Evolutionary conservation across 371 early-diverging fungal species (phyloP).

Genomic region (Blakeslea trispora): DNA sequence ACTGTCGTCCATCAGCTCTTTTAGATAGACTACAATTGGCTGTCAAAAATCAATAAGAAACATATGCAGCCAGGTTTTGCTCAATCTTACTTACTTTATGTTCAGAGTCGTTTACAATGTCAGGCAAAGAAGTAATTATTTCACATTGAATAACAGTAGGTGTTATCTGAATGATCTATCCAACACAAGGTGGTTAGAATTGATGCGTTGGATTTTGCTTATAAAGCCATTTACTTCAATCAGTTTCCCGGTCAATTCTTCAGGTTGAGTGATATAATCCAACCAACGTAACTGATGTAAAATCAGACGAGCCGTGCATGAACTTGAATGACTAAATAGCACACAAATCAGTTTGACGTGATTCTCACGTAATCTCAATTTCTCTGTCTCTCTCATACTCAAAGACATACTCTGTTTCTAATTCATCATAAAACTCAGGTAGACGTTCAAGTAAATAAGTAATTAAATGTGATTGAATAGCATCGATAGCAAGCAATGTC

Average conservation of each 20-base stretch:
- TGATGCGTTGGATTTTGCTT: too few relatives aligned
- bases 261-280: conserved; percentile 73
- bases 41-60: conserved; percentile 8
- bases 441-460: conserved; percentile 66
- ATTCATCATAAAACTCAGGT: conserved; percentile 64
- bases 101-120: conserved; percentile 78
- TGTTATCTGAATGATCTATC: conserved; percentile 63
- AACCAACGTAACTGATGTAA: conserved; percentile 81
- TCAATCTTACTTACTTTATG: conserved; percentile 49
- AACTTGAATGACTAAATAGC: conserved; percentile 37
- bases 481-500: conserved; percentile 62
- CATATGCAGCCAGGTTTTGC: too few relatives aligned
- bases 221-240: conserved; percentile 57
- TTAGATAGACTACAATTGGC: conserved; percentile 63
- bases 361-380: neutral
- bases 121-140: conserved; percentile 73
- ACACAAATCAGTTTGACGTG: neutral
- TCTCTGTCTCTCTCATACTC: too few relatives aligned
- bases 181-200: too few relatives aligned
- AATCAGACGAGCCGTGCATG: conserved; percentile 65
- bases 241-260: conserved; percentile 62
- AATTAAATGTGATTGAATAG: conserved; percentile 62
- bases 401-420: conserved; percentile 47
- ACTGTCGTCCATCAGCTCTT: conserved; percentile 64
- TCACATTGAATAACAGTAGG: conserved; percentile 73